A percentile compares a stretch with the other conserved stretches of the same genome.
Evolutionary conservation across 177 flowering plant species (phyloP).

Genomic region (Vitis hybrid): DNA sequence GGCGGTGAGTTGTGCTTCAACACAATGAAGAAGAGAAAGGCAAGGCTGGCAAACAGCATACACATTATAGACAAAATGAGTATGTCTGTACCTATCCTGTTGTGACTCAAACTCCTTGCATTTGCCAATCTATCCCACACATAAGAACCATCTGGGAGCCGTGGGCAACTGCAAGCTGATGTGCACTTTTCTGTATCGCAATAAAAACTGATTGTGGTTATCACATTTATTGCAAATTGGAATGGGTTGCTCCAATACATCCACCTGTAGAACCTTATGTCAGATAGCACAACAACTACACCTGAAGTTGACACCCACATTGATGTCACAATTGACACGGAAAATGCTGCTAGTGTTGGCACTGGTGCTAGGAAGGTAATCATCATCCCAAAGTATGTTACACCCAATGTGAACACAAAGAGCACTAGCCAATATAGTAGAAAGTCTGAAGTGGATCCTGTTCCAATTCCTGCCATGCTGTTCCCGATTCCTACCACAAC

Average conservation of each 20-base stretch:
- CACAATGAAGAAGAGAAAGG: slow-evolving; percentile 27
- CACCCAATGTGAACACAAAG: slow-evolving; percentile 27
- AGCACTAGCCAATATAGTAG: slow-evolving; percentile 29
- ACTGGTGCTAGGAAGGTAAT: slow-evolving; percentile 29
- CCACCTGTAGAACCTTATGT: slow-evolving; percentile 27
- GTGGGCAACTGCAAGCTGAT: slow-evolving; percentile 28
- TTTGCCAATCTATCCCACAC: slow-evolving; percentile 31
- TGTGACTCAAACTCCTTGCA: slow-evolving; percentile 18
- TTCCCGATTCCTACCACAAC: slow-evolving; percentile 29
- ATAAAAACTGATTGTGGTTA: slow-evolving; percentile 35
- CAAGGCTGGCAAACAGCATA: slow-evolving; percentile 28
- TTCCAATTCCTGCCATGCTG: slow-evolving; percentile 33
- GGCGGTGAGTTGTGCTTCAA: slow-evolving; percentile 26
- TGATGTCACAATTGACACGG: slow-evolving; percentile 30
- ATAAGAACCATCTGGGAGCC: slow-evolving; percentile 29
- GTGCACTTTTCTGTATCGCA: slow-evolving; percentile 22
- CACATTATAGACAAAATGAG: slow-evolving; percentile 26
- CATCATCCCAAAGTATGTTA: slow-evolving; percentile 36
- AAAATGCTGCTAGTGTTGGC: slow-evolving; percentile 34
- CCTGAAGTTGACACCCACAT: slow-evolving; percentile 38
- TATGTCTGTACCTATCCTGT: slow-evolving; percentile 25
- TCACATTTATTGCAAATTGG: slow-evolving; percentile 24
- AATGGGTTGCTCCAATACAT: slow-evolving; percentile 35
- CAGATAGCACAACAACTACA: slow-evolving; percentile 28
- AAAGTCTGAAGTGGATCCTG: slow-evolving; percentile 21